Conservation (phyloP, 1,284 basidiomycete species). For the Rhodotorula sp. region DNA sequence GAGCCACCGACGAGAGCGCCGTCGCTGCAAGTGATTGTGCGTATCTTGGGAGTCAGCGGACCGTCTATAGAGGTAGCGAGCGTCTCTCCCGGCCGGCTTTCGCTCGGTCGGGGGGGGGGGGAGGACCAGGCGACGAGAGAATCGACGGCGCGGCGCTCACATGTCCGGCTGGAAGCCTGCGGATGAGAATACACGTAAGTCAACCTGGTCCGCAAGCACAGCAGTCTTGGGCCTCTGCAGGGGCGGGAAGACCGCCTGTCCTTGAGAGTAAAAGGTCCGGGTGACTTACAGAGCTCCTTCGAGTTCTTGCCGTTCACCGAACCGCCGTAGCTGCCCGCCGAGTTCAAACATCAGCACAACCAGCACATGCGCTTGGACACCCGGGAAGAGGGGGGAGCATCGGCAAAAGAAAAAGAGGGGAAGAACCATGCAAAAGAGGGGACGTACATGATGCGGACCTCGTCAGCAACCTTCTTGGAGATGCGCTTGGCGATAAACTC, state of each 20-base stretch:
- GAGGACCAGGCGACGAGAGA: neutral
- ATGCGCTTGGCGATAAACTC: constrained; percentile 68
- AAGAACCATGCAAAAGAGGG: too few species aligned
- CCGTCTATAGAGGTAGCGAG: too few species aligned
- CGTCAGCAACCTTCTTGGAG: constrained; percentile 67
- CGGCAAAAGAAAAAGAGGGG: too few species aligned
- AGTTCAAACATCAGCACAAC: neutral
- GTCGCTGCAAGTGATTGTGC: constrained; percentile 53
- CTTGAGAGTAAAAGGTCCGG: too few species aligned
- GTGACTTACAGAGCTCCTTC: constrained; percentile 61
- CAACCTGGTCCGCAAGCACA: neutral
- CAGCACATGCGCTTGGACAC: neutral
- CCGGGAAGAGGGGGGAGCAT: neutral
- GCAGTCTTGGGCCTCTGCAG: neutral
- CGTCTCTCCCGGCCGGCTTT: too few species aligned
- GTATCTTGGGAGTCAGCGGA: too few species aligned
- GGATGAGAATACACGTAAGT: too few species aligned
- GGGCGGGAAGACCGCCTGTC: too few species aligned
- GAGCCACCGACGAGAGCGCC: constrained; percentile 92
- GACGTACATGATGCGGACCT: constrained; percentile 31
- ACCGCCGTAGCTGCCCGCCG: constrained; percentile 88
- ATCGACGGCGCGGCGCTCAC: constrained; percentile 88
- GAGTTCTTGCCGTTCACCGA: constrained; percentile 85
- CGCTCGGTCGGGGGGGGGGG: neutral
- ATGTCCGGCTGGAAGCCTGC: constrained; percentile 66